These are phyloP conservation scores for Wallacemonas collosoma DNA, from an alignment of 208 protist genomes.

Conservation along the genomic window DNA sequence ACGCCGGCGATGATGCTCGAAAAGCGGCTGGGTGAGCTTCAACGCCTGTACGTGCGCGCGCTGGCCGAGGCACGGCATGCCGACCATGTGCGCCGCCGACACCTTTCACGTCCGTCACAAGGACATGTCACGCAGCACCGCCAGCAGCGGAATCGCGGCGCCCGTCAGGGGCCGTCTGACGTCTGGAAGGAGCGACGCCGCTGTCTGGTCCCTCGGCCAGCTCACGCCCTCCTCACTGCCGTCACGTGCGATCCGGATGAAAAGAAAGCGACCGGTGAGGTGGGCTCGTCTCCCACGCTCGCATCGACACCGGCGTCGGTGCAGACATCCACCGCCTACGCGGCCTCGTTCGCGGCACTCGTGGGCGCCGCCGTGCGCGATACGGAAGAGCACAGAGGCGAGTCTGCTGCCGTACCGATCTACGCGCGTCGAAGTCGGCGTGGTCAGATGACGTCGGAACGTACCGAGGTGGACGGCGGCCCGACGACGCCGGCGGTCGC, in stretches of 20 bases:
- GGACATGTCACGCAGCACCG: too few species aligned
- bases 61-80: slow-evolving; percentile 26
- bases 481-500: background rate
- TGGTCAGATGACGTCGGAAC: too few species aligned
- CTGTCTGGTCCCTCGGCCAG: background rate
- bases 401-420: background rate
- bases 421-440: too few species aligned
- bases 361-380: background rate
- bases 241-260: background rate
- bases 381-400: background rate
- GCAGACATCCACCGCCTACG: background rate
- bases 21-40: slow-evolving; percentile 20
- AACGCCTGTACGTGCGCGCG: slow-evolving; percentile 35
- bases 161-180: too few species aligned
- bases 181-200: background rate
- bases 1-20: slow-evolving; percentile 23
- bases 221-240: background rate
- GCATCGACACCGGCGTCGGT: background rate
- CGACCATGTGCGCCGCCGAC: background rate
- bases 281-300: too few species aligned
- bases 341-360: background rate
- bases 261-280: too few species aligned
- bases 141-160: too few species aligned
- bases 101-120: background rate
- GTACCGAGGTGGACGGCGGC: too few species aligned